Conservation (phyloP, 2,329 filamentous ascomycete genomes). For the Pseudogymnoascus sp. region DNA sequence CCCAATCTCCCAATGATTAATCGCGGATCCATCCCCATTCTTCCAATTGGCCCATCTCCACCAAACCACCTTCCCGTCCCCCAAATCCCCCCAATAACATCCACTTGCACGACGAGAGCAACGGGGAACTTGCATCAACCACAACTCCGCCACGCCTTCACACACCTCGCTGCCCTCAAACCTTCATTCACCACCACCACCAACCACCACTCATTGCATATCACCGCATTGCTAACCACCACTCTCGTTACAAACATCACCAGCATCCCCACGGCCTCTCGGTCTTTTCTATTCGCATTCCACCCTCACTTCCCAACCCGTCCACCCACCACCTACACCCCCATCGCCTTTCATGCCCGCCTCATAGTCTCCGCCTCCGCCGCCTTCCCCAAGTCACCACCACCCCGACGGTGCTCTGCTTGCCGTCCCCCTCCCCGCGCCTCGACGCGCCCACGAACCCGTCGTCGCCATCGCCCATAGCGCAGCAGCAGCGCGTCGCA, state of each 20-base stretch:
- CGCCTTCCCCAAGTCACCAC: neutral
- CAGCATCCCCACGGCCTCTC: neutral
- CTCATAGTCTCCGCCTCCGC: neutral
- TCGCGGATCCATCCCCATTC: neutral
- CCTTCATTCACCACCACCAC: neutral
- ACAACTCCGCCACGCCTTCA: neutral
- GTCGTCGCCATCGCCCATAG: neutral
- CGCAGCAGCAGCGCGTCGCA: slow-evolving; percentile 4
- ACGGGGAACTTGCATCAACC: neutral
- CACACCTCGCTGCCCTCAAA: neutral
- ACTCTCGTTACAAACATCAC: neutral
- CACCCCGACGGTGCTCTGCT: neutral
- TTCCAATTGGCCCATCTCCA: neutral
- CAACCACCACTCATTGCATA: neutral
- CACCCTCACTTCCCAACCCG: neutral
- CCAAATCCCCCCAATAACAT: neutral
- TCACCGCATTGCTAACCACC: neutral
- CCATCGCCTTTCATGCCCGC: neutral
- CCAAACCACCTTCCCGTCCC: neutral
- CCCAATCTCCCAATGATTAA: neutral
- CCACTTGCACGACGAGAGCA: no score
- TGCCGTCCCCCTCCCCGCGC: neutral
- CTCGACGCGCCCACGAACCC: neutral
- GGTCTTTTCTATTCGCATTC: neutral
- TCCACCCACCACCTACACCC: neutral